phyloP scores from a whole-genome alignment of 164 flowering plant genomes.

The Houttuynia cordata region DNA sequence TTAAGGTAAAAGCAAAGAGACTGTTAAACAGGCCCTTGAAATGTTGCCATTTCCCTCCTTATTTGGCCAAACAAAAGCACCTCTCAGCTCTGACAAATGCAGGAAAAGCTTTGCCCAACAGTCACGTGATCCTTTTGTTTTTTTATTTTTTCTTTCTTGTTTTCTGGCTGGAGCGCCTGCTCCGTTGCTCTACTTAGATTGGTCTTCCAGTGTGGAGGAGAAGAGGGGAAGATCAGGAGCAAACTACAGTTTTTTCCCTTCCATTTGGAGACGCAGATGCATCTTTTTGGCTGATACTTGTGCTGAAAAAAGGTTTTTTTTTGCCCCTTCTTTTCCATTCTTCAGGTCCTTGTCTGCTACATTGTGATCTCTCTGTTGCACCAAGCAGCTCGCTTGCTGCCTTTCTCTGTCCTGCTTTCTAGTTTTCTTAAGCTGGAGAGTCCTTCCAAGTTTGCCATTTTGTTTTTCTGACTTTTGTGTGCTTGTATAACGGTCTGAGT shows the following conservation, averaged over 20 bases:
- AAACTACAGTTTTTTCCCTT: neutral
- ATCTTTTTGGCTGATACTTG: too few species aligned
- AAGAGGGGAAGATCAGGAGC: neutral
- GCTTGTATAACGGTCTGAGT: too few species aligned
- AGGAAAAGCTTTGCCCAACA: neutral
- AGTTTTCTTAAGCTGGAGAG: too few species aligned
- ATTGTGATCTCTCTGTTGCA: neutral
- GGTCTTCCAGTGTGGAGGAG: too few species aligned
- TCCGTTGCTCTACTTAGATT: conserved; percentile 3
- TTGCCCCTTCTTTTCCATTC: neutral
- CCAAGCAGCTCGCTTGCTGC: neutral
- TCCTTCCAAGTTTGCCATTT: neutral
- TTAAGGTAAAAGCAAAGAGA: too few species aligned
- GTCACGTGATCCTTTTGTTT: conserved; percentile 11
- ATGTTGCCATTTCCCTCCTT: too few species aligned
- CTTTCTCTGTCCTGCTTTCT: neutral
- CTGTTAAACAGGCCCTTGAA: too few species aligned
- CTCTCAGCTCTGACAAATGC: neutral
- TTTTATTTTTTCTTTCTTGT: conserved; percentile 5
- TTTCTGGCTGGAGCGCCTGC: neutral
- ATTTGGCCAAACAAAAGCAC: too few species aligned
- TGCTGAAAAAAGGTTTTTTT: neutral
- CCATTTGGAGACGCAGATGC: too few species aligned
- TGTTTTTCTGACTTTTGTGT: neutral
- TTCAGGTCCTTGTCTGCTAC: neutral